These are phyloP conservation scores for Wickerhamia fluorescens DNA, from an alignment of 805 yeast species.

Conservation along the genomic window DNA sequence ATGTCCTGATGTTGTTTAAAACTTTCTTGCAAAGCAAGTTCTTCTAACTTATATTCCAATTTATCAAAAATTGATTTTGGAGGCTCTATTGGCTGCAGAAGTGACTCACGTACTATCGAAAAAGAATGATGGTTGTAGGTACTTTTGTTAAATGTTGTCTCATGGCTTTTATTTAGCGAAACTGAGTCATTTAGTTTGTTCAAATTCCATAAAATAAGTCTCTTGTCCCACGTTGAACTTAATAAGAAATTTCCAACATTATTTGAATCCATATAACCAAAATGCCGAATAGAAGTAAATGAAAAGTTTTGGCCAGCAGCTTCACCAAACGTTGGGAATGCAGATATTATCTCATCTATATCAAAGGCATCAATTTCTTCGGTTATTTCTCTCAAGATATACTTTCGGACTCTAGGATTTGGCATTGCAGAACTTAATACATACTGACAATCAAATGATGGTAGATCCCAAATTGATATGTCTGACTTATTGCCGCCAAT, in stretches of 20 bases:
- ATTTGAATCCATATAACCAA: too few species aligned
- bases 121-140: slow-evolving; percentile 27
- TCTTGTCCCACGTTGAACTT: slow-evolving; percentile 20
- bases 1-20: slow-evolving; percentile 43
- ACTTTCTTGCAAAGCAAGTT: slow-evolving; percentile 32
- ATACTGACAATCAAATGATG: slow-evolving; percentile 49
- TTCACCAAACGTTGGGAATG: too few species aligned
- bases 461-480: slow-evolving; percentile 70
- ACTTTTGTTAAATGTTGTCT: slow-evolving; percentile 9
- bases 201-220: slow-evolving; percentile 24
- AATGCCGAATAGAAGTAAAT: too few species aligned
- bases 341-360: too few species aligned
- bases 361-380: too few species aligned
- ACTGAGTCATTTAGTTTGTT: slow-evolving; percentile 11
- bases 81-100: neutral
- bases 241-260: slow-evolving; percentile 8
- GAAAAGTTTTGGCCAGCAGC: too few species aligned
- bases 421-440: slow-evolving; percentile 15
- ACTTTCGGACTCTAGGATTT: slow-evolving; percentile 14
- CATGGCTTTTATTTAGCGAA: slow-evolving; percentile 11
- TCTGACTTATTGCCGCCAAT: slow-evolving; percentile 62
- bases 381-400: too few species aligned
- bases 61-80: too few species aligned
- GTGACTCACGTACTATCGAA: slow-evolving; percentile 33
- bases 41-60: slow-evolving; percentile 3